Evolutionary conservation across 2,329 filamentous ascomycete genomes (phyloP), one percentile per base, ranked within the genome.

Genomic region (Lachnellula arida): DNA sequence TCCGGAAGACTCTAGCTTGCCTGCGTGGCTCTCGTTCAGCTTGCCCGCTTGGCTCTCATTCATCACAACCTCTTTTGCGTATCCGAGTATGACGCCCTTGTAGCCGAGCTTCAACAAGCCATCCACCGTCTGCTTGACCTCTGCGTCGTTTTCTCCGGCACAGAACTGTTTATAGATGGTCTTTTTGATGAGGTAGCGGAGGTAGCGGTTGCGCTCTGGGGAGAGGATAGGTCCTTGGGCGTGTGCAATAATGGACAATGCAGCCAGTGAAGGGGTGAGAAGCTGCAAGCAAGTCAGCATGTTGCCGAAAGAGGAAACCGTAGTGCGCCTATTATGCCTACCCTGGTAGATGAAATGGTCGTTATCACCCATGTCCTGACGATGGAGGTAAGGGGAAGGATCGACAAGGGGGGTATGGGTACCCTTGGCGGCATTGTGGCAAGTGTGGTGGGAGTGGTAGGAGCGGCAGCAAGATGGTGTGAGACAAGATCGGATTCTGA

Each of bases 151-250:
- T 72, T 91, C 88, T 28, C 92, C 92, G 0, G 89, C 90, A 71
- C 92, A 97, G 72, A 96, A 97, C 67, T 97, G 92, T 23, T 85
- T 84, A 70, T 96, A 96, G 66, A 96, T 91, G 0, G 90, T 95
- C 68, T 85, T 82, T 70, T 91, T 91, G 49, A 96, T 76, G 43
- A 91, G 68, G 57, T 77, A 81, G 44, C 84, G 81, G 15, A 96
- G 78, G 1, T 93, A 47, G 0, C 83, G 83, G 68, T 96, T 96
- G 51, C 75, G 78, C 68, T 95, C 90, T 4, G 91, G 85, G 70
- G 87, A 86, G 55, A 94, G 77, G 0, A 91, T 53, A 1, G 81
- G 75, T 55, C 76, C 85, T 50, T 81, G 81, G 25, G 88, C 85
- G 70, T 90, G 79, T 11, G 91, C 87, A 63, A 95, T 80, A 22